Base-by-base conservation (phyloP, 371 early-diverging fungal genomes). In the Massospora cicadina region DNA sequence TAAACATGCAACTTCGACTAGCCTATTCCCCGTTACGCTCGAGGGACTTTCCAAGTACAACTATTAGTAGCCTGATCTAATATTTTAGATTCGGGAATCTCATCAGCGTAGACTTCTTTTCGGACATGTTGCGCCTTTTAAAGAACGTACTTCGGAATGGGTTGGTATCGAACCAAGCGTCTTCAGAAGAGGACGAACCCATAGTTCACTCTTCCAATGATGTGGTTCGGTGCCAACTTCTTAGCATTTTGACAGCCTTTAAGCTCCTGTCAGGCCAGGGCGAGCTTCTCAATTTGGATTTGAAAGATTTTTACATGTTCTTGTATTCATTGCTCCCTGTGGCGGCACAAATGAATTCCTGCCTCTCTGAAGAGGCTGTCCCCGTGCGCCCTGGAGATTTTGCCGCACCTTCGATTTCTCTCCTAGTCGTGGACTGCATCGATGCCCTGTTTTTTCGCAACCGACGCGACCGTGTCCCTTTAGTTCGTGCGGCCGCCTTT, bases 61-160 rank as follows among this genome's bases (percentile, higher is more conserved):
- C 31, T 30, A 61, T 55, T 5, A 2, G n/a, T 65, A 12, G 31
- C 33, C 26, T 56, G 2, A 13, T 24, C 1, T 27, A 32, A 31
- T 30, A 57, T 28, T 13, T 21, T 72, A 81, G 83, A 65, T 93
- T 89, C 75, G 88, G 92, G 0, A 95, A 94, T 71, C 76, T 94
- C 60, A 94, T 95, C 72, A 91, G 85, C 67, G 85, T 95, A 10
- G 95, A 94, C 69, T 91, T 93, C 69, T 95, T 93, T 71, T 78
- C 80, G n/a, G 96, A 95, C 70, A 69, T 95, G 65, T 72, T 94
- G 60, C 77, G 79, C 30, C 79, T 87, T 10, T 79, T 95, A 28
- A 87, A 88, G 68, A 81, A 78, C 60, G 90, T 95, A 72, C 76
- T 55, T 74, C 78, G 1, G 77, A 79, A 33, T 7, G 67, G 21